These are phyloP conservation scores for Chalciporus sp. DNA, from an alignment of 1,284 basidiomycete genomes.

Conservation along the genomic window DNA sequence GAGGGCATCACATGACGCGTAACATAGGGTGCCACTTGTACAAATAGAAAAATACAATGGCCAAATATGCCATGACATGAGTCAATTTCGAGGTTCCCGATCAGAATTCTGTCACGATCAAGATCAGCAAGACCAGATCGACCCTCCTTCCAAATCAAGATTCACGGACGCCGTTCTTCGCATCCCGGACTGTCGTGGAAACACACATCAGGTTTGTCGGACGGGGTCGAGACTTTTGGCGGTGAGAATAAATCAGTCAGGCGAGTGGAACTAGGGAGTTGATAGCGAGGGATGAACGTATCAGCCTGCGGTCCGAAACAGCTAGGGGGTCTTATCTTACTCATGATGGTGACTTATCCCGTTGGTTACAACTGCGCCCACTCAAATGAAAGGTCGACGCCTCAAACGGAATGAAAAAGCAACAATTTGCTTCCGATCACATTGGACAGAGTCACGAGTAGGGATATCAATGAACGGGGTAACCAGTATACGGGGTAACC, in stretches of 20 bases:
- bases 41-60: conserved; percentile 21
- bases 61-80: conserved; percentile 22
- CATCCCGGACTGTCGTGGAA: conserved; percentile 19
- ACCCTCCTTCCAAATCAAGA: conserved; percentile 16
- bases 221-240: conserved; percentile 2
- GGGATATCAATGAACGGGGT: conserved; percentile 38
- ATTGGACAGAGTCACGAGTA: conserved; percentile 17
- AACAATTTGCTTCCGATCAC: conserved; percentile 10
- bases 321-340: neutral
- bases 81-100: conserved; percentile 27
- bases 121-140: conserved; percentile 32
- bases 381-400: conserved; percentile 30
- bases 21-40: neutral
- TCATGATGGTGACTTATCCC: neutral
- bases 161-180: conserved; percentile 20
- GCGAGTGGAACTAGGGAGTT: conserved; percentile 9
- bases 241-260: conserved; percentile 19
- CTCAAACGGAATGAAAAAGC: conserved; percentile 16
- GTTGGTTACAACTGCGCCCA: conserved; percentile 21
- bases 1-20: conserved; percentile 24
- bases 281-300: conserved; percentile 10
- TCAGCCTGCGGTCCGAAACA: neutral
- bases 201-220: neutral
- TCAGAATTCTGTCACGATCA: conserved; percentile 37
- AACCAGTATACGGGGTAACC: conserved; percentile 41